Evolutionary conservation across 2,329 filamentous ascomycete genomes (phyloP).

Genomic region (Aspergillus thermomutatus): DNA sequence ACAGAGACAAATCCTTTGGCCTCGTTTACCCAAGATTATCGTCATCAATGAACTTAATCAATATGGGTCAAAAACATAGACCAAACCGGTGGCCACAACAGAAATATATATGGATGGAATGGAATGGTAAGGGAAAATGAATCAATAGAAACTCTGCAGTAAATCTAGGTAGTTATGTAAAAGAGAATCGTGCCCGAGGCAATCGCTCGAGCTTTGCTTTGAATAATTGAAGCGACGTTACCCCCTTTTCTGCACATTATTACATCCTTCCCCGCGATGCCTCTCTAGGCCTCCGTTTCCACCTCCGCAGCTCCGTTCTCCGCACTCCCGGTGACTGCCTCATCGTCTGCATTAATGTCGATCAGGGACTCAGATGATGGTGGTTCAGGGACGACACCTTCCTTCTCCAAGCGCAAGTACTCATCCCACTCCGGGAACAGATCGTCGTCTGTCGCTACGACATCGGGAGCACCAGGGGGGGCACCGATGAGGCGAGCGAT

Average conservation of each 20-base stretch:
- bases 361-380: conserved; percentile 40
- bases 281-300: conserved; percentile 24
- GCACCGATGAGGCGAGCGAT: conserved; percentile 79
- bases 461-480: conserved; percentile 66
- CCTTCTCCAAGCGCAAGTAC: conserved; percentile 75
- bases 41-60: background rate
- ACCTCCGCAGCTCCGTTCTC: conserved; percentile 33
- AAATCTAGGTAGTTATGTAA: background rate
- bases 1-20: background rate
- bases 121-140: background rate
- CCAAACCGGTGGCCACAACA: background rate
- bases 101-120: background rate
- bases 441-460: conserved; percentile 59
- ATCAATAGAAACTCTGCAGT: background rate
- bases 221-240: background rate
- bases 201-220: background rate
- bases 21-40: background rate
- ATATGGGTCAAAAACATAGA: background rate
- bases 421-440: conserved; percentile 97
- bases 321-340: conserved; percentile 27
- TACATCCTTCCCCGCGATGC: conserved; percentile 13
- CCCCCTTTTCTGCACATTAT: background rate
- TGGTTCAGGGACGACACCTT: conserved; percentile 53
- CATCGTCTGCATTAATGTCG: conserved; percentile 36
- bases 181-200: background rate